These are phyloP conservation scores for Cyclotella kingstonii DNA, from an alignment of 108 stramenopile genomes.

Conservation along the genomic window DNA sequence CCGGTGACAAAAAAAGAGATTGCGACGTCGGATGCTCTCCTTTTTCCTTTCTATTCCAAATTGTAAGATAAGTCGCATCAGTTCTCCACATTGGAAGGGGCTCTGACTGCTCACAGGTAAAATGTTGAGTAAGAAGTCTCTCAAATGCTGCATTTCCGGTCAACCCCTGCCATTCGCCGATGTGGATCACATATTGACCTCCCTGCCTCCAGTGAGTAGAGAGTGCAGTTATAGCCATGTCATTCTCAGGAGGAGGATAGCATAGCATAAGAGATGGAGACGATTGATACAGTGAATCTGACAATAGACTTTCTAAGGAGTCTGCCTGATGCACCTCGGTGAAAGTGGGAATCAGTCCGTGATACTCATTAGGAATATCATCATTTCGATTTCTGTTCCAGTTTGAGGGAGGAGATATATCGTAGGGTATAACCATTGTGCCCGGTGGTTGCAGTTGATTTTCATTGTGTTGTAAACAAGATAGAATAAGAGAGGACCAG, in stretches of 20 bases:
- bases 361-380: constrained; percentile 25
- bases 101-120: constrained; percentile 14
- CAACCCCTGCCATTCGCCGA: constrained; percentile 46
- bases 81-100: constrained; percentile 40
- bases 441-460: not conserved
- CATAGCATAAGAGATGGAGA: constrained; percentile 27
- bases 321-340: constrained; percentile 12
- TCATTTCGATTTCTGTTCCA: constrained; percentile 5
- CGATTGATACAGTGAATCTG: not conserved
- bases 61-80: constrained; percentile 43
- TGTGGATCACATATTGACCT: constrained; percentile 26
- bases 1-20: too few species aligned
- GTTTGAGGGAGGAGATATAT: constrained; percentile 26
- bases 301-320: constrained; percentile 5
- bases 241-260: constrained; percentile 39
- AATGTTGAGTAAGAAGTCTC: constrained; percentile 11
- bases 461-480: not conserved
- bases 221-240: constrained; percentile 29
- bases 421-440: constrained; percentile 16
- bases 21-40: not conserved
- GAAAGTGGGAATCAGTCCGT: constrained; percentile 32
- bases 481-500: constrained; percentile 26
- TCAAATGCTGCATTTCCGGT: constrained; percentile 34
- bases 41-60: constrained; percentile 28
- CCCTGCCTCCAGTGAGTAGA: constrained; percentile 16